These are phyloP conservation scores for Ammopiptanthus mongolicus DNA, from an alignment of 306 rosid species.

Conservation along the genomic window DNA sequence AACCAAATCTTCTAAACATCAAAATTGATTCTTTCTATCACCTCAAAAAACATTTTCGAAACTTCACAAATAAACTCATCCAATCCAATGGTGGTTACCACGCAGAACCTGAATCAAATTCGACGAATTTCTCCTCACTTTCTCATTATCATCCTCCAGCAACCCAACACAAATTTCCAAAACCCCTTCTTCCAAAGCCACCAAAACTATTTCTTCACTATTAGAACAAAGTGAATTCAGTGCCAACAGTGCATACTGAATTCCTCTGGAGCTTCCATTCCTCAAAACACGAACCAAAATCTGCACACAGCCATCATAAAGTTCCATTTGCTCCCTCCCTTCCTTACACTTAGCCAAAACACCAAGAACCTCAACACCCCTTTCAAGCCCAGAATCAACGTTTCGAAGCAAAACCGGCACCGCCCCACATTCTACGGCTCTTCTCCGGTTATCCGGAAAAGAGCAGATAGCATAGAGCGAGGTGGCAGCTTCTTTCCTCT, in stretches of 20 bases:
- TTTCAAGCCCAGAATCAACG: conserved; percentile 65
- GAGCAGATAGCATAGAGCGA: conserved; percentile 76
- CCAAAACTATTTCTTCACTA: conserved; percentile 31
- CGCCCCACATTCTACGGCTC: conserved; percentile 70
- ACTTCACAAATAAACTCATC: conserved; percentile 16
- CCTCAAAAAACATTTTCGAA: neutral
- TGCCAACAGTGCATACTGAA: conserved; percentile 62
- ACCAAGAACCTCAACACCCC: conserved; percentile 78
- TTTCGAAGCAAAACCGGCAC: conserved; percentile 52
- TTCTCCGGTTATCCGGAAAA: conserved; percentile 59
- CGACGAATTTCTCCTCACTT: conserved; percentile 60
- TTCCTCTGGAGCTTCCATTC: conserved; percentile 57
- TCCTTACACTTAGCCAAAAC: conserved; percentile 60
- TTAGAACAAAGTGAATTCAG: conserved; percentile 52
- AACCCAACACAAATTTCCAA: conserved; percentile 43
- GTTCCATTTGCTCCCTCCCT: conserved; percentile 69
- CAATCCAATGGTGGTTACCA: conserved; percentile 20
- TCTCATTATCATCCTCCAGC: conserved; percentile 59
- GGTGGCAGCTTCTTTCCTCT: conserved; percentile 81
- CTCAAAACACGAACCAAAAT: conserved; percentile 49
- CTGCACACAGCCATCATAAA: conserved; percentile 40
- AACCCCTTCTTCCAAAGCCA: conserved; percentile 51
- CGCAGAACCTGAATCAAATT: conserved; percentile 52
- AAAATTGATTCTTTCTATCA: conserved; percentile 23
- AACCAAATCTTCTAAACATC: conserved; percentile 21